Conservation (phyloP, 2,329 filamentous ascomycete species). For the Epichloe gansuensis region DNA sequence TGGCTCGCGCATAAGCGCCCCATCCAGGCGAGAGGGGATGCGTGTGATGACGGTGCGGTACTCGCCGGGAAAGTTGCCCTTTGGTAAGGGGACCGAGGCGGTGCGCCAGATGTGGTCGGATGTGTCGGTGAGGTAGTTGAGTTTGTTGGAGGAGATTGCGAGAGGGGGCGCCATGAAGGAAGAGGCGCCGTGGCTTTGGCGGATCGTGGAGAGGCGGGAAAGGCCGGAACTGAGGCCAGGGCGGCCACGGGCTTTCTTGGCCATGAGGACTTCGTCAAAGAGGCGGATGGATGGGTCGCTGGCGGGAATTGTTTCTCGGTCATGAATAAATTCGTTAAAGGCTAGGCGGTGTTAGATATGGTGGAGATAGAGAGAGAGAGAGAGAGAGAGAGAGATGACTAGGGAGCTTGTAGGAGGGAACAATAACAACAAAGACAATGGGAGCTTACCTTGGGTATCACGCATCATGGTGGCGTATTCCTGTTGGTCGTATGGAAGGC, state of each 20-base stretch:
- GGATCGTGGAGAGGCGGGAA: conserved; percentile 47
- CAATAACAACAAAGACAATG: not conserved
- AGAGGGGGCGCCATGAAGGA: conserved; percentile 25
- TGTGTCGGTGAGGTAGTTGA: conserved; percentile 57
- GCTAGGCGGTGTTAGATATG: conserved; percentile 9
- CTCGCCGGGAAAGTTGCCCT: conserved; percentile 49
- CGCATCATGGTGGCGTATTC: conserved; percentile 52
- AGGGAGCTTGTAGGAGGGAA: not conserved
- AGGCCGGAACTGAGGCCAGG: conserved; percentile 53
- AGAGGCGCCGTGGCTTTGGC: conserved; percentile 38
- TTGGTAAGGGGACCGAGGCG: conserved; percentile 46
- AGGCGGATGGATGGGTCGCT: conserved; percentile 57
- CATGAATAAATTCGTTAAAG: conserved; percentile 78
- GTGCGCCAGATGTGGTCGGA: conserved; percentile 73
- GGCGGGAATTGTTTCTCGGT: conserved; percentile 55
- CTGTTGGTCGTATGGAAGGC: conserved; percentile 52
- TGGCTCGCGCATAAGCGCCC: conserved; percentile 81
- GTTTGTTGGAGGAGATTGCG: conserved; percentile 27
- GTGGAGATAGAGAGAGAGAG: not conserved
- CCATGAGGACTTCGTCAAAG: conserved; percentile 75
- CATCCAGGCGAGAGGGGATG: conserved; percentile 74
- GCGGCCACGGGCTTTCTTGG: conserved; percentile 58
- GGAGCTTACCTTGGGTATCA: conserved; percentile 48
- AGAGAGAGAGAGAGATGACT: not conserved
- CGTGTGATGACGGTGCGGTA: conserved; percentile 49